Conservation (phyloP, 495 filamentous ascomycete species). For the Neurospora sp. region DNA sequence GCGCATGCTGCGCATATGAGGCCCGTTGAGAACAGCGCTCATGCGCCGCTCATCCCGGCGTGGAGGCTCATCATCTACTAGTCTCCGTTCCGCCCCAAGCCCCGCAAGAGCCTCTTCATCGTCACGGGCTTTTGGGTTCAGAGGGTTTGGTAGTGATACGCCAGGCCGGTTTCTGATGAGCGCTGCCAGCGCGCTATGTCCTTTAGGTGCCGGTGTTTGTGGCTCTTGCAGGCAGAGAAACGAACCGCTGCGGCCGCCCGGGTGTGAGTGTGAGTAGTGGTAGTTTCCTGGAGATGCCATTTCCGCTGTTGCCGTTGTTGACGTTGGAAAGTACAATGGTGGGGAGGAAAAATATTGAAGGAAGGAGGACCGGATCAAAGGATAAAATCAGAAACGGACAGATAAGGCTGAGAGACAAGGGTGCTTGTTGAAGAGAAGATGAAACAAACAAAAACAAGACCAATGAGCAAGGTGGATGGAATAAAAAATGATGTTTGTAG, state of each 20-base stretch:
- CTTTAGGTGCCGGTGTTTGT: conserved; percentile 17
- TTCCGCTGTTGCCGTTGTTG: not conserved
- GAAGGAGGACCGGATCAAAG: not conserved
- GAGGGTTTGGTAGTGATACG: not conserved
- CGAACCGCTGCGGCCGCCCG: conserved; percentile 16
- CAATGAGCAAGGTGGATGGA: not conserved
- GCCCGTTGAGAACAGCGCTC: conserved; percentile 47
- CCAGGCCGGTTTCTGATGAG: conserved; percentile 29
- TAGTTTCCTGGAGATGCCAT: not conserved
- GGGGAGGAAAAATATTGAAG: not conserved
- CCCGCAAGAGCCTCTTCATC: conserved; percentile 14
- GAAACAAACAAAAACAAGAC: not conserved
- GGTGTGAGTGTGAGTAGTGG: not conserved
- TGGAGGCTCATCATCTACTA: conserved; percentile 23
- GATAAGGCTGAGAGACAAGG: not conserved
- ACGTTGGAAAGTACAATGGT: not conserved
- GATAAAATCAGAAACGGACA: not conserved
- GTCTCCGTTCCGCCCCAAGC: conserved; percentile 4
- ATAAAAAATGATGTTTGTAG: not conserved
- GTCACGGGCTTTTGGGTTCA: conserved; percentile 5
- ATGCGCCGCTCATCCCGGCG: conserved; percentile 40
- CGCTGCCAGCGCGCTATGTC: conserved; percentile 22
- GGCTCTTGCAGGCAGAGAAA: conserved; percentile 30
- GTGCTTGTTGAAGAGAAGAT: not conserved
- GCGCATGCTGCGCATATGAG: conserved; percentile 65